These are phyloP conservation scores for Pezicula neosporulosa DNA, from an alignment of 2,329 filamentous ascomycete species.

Conservation along the genomic window DNA sequence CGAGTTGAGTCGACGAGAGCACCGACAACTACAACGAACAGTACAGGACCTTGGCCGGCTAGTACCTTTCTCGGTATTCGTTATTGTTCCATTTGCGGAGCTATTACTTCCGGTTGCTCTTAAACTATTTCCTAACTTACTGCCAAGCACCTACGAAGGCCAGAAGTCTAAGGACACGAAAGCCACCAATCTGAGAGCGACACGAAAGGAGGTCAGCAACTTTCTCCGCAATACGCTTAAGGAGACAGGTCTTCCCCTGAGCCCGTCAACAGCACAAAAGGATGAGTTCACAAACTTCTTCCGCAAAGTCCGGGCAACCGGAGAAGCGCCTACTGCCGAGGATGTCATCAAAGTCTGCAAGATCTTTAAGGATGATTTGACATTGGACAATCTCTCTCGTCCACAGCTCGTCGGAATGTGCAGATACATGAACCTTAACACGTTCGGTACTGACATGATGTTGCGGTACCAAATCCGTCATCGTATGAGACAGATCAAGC, in stretches of 20 bases:
- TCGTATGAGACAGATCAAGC: slow-evolving; percentile 98
- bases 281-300: slow-evolving; percentile 97
- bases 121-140: slow-evolving; percentile 93
- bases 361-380: slow-evolving; percentile 97
- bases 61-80: slow-evolving; percentile 93
- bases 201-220: slow-evolving; percentile 86
- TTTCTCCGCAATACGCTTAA: slow-evolving; percentile 86
- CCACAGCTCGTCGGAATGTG: slow-evolving; percentile 97
- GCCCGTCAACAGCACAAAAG: slow-evolving; percentile 76
- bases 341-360: slow-evolving; percentile 99
- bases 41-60: slow-evolving; percentile 90
- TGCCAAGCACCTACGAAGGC: slow-evolving; percentile 95
- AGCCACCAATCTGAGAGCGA: slow-evolving; percentile 74
- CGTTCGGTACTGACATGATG: slow-evolving; percentile 96
- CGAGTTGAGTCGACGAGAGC: slow-evolving; percentile 89
- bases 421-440: slow-evolving; percentile 96
- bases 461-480: slow-evolving; percentile 95
- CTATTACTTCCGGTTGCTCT: slow-evolving; percentile 86
- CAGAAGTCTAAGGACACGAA: slow-evolving; percentile 90
- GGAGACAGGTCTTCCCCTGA: slow-evolving; percentile 90
- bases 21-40: slow-evolving; percentile 87
- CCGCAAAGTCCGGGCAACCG: slow-evolving; percentile 89
- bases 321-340: slow-evolving; percentile 80
- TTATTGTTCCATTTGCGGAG: slow-evolving; percentile 96
- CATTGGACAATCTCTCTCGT: slow-evolving; percentile 91